Evolutionary conservation across 495 filamentous ascomycete genomes (phyloP).

Genomic region (Darksidea phi): DNA sequence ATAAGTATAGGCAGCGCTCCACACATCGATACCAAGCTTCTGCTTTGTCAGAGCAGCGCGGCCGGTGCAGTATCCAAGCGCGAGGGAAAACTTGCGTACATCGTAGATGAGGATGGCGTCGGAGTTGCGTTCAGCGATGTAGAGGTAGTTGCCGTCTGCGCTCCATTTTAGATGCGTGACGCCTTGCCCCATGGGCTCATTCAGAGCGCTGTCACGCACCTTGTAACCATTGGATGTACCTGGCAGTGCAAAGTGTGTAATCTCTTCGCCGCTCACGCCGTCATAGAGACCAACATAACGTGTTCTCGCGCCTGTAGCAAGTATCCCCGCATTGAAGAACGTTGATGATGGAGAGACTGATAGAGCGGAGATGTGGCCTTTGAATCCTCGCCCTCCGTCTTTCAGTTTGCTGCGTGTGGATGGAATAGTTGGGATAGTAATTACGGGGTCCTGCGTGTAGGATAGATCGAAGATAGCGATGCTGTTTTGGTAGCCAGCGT

Average conservation of each 20-base stretch:
- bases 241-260: conserved; percentile 64
- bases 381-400: conserved; percentile 67
- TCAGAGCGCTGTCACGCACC: not conserved
- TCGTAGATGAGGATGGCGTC: conserved; percentile 78
- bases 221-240: conserved; percentile 9
- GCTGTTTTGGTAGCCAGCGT: conserved; percentile 71
- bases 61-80: conserved; percentile 69
- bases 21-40: conserved; percentile 71
- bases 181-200: conserved; percentile 60
- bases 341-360: conserved; percentile 42
- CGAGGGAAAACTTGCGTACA: conserved; percentile 66
- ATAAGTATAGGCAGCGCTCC: conserved; percentile 25
- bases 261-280: conserved; percentile 61
- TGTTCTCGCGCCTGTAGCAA: conserved; percentile 83
- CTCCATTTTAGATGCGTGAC: conserved; percentile 78
- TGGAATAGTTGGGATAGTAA: conserved; percentile 67
- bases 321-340: conserved; percentile 48
- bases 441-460: conserved; percentile 57
- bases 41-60: conserved; percentile 73
- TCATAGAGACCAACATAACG: conserved; percentile 77
- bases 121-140: conserved; percentile 80
- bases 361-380: conserved; percentile 75
- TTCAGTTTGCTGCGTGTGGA: conserved; percentile 57
- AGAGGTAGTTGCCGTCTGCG: conserved; percentile 80
- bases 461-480: conserved; percentile 78